Evolutionary conservation across 2,329 filamentous ascomycete genomes (phyloP).

Genomic region (Sporothrix protearum): DNA sequence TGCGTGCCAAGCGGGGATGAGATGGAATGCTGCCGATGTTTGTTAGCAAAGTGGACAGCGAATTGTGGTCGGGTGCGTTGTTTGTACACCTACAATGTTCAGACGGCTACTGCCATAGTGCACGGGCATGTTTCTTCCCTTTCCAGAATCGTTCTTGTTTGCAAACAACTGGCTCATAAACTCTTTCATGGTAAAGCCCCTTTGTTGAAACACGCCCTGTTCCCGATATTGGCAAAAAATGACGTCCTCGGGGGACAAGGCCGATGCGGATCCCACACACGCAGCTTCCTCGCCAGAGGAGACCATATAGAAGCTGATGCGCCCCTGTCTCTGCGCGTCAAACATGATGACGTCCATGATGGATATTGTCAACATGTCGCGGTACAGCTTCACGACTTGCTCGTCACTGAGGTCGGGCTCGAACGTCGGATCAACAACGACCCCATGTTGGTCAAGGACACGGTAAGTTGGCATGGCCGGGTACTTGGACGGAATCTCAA

Average conservation of each 20-base stretch:
- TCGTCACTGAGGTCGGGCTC: slow-evolving; percentile 65
- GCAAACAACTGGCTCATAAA: slow-evolving; percentile 97
- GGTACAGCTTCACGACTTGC: slow-evolving; percentile 57
- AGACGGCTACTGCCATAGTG: slow-evolving; percentile 85
- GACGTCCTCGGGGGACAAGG: slow-evolving; percentile 77
- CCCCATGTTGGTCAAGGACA: slow-evolving; percentile 83
- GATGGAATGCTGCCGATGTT: slow-evolving; percentile 62
- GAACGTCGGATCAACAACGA: slow-evolving; percentile 71
- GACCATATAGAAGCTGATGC: slow-evolving; percentile 95
- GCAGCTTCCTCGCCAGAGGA: slow-evolving; percentile 93
- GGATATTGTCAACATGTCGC: slow-evolving; percentile 63
- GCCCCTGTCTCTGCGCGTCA: slow-evolving; percentile 92
- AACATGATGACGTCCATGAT: slow-evolving; percentile 99
- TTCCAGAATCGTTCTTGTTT: slow-evolving; percentile 74
- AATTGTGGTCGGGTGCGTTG: not conserved
- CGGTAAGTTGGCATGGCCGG: slow-evolving; percentile 86
- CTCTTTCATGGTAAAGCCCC: slow-evolving; percentile 79
- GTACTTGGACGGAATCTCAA: slow-evolving; percentile 68
- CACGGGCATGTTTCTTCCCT: slow-evolving; percentile 92
- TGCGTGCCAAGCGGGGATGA: slow-evolving; percentile 75
- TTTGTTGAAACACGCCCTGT: slow-evolving; percentile 82
- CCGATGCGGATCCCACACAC: slow-evolving; percentile 81
- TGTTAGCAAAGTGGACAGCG: not conserved
- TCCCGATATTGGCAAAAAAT: slow-evolving; percentile 95
- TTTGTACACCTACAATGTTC: slow-evolving; percentile 63